Percentiles rank a stretch among this genome's conserved stretches.
Conservation (phyloP, 768 basidiomycete genomes). For the Panaeolus cyanescens region DNA sequence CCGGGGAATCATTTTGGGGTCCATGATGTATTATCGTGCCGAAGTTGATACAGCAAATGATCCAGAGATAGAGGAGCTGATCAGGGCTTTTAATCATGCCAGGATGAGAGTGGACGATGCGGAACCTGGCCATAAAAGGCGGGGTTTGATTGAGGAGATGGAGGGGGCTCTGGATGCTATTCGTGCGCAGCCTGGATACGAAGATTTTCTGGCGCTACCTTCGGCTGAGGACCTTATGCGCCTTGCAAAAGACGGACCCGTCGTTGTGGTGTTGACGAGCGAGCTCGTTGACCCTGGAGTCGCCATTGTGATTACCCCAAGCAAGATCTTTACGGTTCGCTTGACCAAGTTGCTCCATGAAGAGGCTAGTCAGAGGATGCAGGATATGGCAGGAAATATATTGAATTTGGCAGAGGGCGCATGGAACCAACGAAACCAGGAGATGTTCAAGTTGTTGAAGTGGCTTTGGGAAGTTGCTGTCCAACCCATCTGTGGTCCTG, state of each 20-base stretch:
- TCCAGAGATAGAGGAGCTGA: neutral
- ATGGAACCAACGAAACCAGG: neutral
- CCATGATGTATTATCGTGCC: neutral
- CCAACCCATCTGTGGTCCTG: neutral
- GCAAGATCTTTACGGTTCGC: neutral
- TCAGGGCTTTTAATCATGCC: neutral
- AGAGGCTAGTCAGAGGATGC: neutral
- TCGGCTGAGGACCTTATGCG: neutral
- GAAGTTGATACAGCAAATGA: neutral
- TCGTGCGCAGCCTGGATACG: neutral
- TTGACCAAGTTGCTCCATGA: neutral
- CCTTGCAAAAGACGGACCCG: neutral
- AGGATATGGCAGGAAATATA: neutral
- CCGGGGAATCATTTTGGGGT: neutral
- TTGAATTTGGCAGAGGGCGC: neutral
- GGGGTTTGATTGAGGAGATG: neutral
- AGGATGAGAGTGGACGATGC: conserved; percentile 1
- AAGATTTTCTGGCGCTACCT: neutral
- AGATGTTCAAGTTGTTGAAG: neutral
- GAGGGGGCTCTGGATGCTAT: neutral
- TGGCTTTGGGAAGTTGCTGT: neutral
- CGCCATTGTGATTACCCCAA: neutral
- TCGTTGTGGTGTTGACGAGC: neutral
- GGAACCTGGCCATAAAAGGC: neutral
- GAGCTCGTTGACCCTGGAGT: neutral